phyloP scores from a whole-genome alignment of 2,329 filamentous ascomycete genomes.

The Sporothrix curviconia region DNA sequence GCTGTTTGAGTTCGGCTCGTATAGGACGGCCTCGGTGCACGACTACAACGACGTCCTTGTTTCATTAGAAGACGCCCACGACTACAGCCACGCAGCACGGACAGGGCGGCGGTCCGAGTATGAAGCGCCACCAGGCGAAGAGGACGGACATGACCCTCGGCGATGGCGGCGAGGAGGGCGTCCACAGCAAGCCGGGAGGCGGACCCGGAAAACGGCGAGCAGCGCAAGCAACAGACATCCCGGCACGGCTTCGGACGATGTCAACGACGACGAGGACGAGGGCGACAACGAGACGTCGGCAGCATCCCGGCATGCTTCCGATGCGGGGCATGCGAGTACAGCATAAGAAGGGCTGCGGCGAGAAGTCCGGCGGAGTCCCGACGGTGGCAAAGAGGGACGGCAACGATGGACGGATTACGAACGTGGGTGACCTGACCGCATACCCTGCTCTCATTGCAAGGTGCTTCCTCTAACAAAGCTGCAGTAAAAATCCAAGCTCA shows the following conservation, averaged over 20 bases:
- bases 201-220: conserved; percentile 20
- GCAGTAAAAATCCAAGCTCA: conserved; percentile 67
- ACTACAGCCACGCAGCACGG: conserved; percentile 48
- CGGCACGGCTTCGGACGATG: conserved; percentile 13
- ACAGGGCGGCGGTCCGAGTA: conserved; percentile 38
- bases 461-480: background rate
- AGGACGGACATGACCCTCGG: conserved; percentile 22
- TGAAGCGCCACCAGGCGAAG: conserved; percentile 33
- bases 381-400: conserved; percentile 34
- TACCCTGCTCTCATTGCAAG: background rate
- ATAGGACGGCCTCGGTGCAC: conserved; percentile 39
- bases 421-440: conserved; percentile 45
- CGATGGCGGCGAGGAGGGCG: conserved; percentile 28
- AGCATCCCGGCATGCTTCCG: conserved; percentile 45
- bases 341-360: conserved; percentile 62
- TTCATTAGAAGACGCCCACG: conserved; percentile 48
- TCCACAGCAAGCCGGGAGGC: conserved; percentile 14
- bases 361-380: conserved; percentile 56
- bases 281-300: conserved; percentile 28
- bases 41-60: conserved; percentile 47
- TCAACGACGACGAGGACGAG: conserved; percentile 26
- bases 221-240: conserved; percentile 24
- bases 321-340: conserved; percentile 53
- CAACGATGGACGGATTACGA: conserved; percentile 61
- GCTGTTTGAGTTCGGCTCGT: conserved; percentile 3